Base-by-base conservation (phyloP, 2,329 filamentous ascomycete species). In the Hyphodiscus sp. region DNA sequence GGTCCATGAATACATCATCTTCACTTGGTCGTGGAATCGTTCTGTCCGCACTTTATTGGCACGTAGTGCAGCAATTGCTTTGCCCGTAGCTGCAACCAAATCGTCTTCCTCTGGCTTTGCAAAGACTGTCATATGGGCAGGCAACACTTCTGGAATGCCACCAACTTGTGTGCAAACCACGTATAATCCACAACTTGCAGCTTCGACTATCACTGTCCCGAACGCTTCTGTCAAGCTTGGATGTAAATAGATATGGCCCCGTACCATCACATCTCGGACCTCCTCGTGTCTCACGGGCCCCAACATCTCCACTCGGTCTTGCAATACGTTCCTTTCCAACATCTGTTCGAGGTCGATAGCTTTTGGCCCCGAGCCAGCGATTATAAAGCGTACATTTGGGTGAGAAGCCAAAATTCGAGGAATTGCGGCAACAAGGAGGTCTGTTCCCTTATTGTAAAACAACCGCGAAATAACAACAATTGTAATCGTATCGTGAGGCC, bases 401-500 rank as follows among this genome's bases (percentile, higher is more conserved):
- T 99, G 89, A 15, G 85, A 82, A 48, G 90, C 87, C 26, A 97
- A 80, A 50, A 99, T 96, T 47, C 91, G 85, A 0, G 94, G 94
- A 51, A 99, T 95, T 3, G 91, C 90, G 11, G 92, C 94, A 20
- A 96, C 96, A n/a, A 99, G 80, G 0, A 99, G 81, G 69, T 99
- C 95, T 1, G 90, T 97, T 55, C 94, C 94, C 70, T 99, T 99
- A 73, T 99, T 99, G 72, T 97, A 97, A 72, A 97, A 99, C 1
- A 99, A 82, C 19, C 94, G 89, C 9, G 91, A 96, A 58, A 99
- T 95, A 19, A 99, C 92, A 1, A 99, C 90, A 54, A 99, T 96
- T 8, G 91, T 96, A 64, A 99, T 92, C 11, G 84, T 87, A 63
- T 96, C 92, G 59, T 89, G 79, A 0, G 91, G 89, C 0, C 88